Conservation (phyloP, 2,329 filamentous ascomycete genomes). For the Hawksworthiomyces lignivorus region DNA sequence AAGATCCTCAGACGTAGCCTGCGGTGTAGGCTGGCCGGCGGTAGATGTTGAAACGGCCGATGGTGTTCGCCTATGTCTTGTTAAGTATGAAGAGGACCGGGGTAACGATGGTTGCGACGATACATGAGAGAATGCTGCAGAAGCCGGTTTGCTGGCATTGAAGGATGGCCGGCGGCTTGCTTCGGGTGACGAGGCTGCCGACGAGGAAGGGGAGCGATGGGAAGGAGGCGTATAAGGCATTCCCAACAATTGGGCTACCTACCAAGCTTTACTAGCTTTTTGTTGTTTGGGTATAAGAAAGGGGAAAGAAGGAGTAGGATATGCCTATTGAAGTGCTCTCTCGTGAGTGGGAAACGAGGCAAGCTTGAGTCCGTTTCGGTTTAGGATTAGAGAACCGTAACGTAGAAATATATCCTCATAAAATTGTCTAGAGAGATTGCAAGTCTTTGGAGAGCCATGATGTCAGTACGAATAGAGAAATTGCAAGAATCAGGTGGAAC, state of each 20-base stretch:
- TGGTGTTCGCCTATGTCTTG: constrained; percentile 52
- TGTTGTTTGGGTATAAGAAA: background rate
- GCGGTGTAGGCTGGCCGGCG: constrained; percentile 36
- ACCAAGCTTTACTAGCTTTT: too few relatives aligned
- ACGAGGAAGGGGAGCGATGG: constrained; percentile 54
- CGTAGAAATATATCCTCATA: too few relatives aligned
- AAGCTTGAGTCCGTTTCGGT: too few relatives aligned
- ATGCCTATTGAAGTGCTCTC: too few relatives aligned
- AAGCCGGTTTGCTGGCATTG: constrained; percentile 25
- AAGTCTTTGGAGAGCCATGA: too few relatives aligned
- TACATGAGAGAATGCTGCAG: constrained; percentile 8
- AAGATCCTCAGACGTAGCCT: constrained; percentile 42
- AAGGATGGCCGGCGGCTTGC: constrained; percentile 53
- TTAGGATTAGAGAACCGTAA: too few relatives aligned
- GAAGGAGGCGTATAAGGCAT: constrained; percentile 88
- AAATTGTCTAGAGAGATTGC: too few relatives aligned
- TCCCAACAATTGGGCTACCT: constrained; percentile 30
- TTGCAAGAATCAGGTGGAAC: too few relatives aligned
- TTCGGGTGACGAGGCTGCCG: constrained; percentile 48
- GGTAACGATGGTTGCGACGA: constrained; percentile 46
- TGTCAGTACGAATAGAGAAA: too few relatives aligned
- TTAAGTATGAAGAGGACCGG: constrained; percentile 58
- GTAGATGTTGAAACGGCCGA: constrained; percentile 32
- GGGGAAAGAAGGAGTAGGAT: too few relatives aligned
- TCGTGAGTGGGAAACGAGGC: too few relatives aligned